Conservation (phyloP, 2,329 filamentous ascomycete genomes). For the Teratosphaeria destructans region DNA sequence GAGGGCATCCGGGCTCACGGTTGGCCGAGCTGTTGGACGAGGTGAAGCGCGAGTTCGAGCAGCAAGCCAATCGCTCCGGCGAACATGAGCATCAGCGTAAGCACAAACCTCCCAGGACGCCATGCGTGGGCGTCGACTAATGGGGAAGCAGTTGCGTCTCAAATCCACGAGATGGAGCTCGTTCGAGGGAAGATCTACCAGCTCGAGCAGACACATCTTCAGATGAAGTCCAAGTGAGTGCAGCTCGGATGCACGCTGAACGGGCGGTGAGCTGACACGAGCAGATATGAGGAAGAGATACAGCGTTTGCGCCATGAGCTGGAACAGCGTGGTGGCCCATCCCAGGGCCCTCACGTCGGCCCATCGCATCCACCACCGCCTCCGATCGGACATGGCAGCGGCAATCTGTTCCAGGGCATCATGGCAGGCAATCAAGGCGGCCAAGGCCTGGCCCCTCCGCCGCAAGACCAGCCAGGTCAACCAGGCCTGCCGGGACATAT, state of each 20-base stretch:
- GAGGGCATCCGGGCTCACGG: constrained; percentile 52
- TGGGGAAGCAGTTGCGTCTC: constrained; percentile 59
- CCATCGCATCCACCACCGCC: constrained; percentile 77
- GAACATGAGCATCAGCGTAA: constrained; percentile 90
- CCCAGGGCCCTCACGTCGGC: constrained; percentile 53
- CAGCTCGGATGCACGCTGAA: neutral
- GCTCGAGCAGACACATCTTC: constrained; percentile 80
- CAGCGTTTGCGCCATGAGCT: constrained; percentile 77
- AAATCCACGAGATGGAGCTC: constrained; percentile 91
- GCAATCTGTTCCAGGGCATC: constrained; percentile 87
- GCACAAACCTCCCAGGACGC: constrained; percentile 30
- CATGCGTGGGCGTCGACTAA: neutral
- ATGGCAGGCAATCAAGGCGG: constrained; percentile 72
- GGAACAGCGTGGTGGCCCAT: constrained; percentile 56
- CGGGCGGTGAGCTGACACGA: neutral
- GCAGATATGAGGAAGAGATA: constrained; percentile 89
- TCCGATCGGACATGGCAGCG: constrained; percentile 73
- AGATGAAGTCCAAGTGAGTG: constrained; percentile 81
- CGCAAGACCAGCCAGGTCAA: constrained; percentile 49
- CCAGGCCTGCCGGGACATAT: constrained; percentile 48
- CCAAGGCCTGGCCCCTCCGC: constrained; percentile 63
- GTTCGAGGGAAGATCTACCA: constrained; percentile 88
- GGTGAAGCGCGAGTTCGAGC: constrained; percentile 83
- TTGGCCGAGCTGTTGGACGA: constrained; percentile 87
- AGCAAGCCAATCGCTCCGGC: constrained; percentile 55